phyloP scores from a whole-genome alignment of 768 basidiomycete genomes.

The Lactifluus hygrophoroides region DNA sequence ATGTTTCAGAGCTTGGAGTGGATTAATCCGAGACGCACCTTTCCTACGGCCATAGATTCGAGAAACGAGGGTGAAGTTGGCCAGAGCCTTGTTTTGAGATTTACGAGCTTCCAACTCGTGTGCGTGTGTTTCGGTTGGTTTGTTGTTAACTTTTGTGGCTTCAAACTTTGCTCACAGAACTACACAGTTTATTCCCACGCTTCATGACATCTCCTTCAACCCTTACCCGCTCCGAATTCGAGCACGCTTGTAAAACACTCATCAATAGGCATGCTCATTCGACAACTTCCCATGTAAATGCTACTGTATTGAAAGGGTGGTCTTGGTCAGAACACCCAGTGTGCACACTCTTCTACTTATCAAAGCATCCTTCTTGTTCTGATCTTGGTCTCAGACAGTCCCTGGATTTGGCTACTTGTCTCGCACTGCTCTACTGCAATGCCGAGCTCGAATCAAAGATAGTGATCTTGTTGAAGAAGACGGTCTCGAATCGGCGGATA shows the following conservation, averaged over 20 bases:
- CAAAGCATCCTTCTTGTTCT: not conserved
- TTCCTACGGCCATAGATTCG: conserved; percentile 80
- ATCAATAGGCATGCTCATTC: conserved; percentile 27
- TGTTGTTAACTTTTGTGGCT: conserved; percentile 36
- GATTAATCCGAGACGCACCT: conserved; percentile 40
- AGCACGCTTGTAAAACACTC: conserved; percentile 47
- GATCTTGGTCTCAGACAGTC: conserved; percentile 21
- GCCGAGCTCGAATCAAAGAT: not conserved
- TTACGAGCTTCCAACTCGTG: conserved; percentile 15
- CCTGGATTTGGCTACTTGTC: conserved; percentile 27
- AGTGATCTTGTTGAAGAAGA: conserved; percentile 1
- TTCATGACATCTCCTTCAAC: conserved; percentile 29
- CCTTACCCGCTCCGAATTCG: conserved; percentile 54
- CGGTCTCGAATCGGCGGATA: conserved; percentile 15
- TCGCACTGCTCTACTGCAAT: conserved; percentile 22
- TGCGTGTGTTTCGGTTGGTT: conserved; percentile 12
- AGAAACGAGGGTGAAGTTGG: conserved; percentile 33
- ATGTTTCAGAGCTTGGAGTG: not conserved
- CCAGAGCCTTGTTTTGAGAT: conserved; percentile 39
- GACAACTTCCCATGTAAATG: not conserved
- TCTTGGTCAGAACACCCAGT: conserved; percentile 53
- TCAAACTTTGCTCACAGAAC: conserved; percentile 49
- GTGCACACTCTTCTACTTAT: conserved; percentile 26
- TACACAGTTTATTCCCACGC: conserved; percentile 32
- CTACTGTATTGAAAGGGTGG: conserved; percentile 36